Percentiles rank a stretch among this genome's conserved stretches.
Conservation (phyloP, 257 asterid species). For the Nicotiana benthamiana region DNA sequence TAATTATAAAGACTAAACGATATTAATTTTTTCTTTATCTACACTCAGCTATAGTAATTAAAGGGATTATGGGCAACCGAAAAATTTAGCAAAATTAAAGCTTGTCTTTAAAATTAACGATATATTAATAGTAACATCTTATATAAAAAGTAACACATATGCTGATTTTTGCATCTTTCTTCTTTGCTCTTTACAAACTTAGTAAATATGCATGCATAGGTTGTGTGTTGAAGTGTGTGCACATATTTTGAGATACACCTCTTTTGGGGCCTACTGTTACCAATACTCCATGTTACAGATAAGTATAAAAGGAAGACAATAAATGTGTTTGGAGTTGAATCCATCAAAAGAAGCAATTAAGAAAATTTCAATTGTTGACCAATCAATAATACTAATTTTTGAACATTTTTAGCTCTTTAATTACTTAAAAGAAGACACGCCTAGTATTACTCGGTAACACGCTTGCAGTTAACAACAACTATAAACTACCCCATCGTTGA, state of each 20-base stretch:
- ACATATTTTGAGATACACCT: neutral
- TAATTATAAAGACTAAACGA: no score
- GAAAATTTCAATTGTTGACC: neutral
- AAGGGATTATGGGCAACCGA: no score
- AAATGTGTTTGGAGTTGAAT: neutral
- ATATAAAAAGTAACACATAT: no score
- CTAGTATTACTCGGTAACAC: neutral
- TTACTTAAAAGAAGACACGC: neutral
- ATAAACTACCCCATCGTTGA: slow-evolving; percentile 11
- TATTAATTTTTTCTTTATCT: no score
- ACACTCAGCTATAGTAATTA: no score
- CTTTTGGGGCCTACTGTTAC: neutral
- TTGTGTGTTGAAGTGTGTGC: neutral
- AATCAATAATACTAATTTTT: neutral
- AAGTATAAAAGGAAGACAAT: neutral
- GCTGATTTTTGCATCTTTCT: no score
- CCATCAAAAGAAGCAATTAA: neutral
- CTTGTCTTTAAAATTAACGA: no score
- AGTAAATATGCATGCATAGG: neutral
- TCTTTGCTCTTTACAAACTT: neutral
- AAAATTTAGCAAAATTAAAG: no score
- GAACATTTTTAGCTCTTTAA: neutral
- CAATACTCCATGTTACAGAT: neutral
- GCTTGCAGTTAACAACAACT: neutral
- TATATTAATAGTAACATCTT: no score